These are phyloP conservation scores for Fragaria nilgerrensis DNA, from an alignment of 306 rosid species.

Conservation along the genomic window DNA sequence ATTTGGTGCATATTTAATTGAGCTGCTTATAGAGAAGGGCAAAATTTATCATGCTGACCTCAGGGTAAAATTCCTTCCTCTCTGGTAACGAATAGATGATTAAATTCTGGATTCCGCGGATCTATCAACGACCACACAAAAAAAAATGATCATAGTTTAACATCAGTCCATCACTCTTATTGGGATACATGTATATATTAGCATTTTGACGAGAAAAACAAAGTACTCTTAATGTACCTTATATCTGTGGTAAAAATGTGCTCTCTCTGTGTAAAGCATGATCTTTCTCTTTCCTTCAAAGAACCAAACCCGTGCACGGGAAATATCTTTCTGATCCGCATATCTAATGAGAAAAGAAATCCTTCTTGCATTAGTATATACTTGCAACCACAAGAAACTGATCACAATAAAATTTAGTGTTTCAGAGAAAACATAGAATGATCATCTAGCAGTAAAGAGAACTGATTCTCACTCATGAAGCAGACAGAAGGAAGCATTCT, in stretches of 20 bases:
- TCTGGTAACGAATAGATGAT: slow-evolving; percentile 82
- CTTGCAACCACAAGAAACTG: neutral
- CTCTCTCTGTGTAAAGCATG: slow-evolving; percentile 89
- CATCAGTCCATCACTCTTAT: neutral
- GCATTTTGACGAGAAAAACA: neutral
- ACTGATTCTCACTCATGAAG: slow-evolving; percentile 82
- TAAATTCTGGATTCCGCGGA: slow-evolving; percentile 75
- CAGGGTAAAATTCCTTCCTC: slow-evolving; percentile 89
- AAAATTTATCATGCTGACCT: slow-evolving; percentile 46
- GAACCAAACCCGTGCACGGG: slow-evolving; percentile 82
- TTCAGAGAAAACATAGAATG: neutral
- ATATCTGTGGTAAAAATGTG: slow-evolving; percentile 90
- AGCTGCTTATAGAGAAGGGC: neutral
- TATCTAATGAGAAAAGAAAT: slow-evolving; percentile 50
- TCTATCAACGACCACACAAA: slow-evolving; percentile 42
- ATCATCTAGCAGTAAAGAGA: slow-evolving; percentile 5
- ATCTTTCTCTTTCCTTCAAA: slow-evolving; percentile 71
- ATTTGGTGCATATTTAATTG: neutral
- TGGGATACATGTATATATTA: neutral
- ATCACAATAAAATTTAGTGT: neutral
- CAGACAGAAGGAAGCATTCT: slow-evolving; percentile 81
- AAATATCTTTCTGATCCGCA: slow-evolving; percentile 73
- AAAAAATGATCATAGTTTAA: neutral
- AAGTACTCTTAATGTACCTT: slow-evolving; percentile 48
- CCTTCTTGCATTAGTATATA: slow-evolving; percentile 15